phyloP scores from a whole-genome alignment of 345 rosid species.

The Hibiscus syriacus region DNA sequence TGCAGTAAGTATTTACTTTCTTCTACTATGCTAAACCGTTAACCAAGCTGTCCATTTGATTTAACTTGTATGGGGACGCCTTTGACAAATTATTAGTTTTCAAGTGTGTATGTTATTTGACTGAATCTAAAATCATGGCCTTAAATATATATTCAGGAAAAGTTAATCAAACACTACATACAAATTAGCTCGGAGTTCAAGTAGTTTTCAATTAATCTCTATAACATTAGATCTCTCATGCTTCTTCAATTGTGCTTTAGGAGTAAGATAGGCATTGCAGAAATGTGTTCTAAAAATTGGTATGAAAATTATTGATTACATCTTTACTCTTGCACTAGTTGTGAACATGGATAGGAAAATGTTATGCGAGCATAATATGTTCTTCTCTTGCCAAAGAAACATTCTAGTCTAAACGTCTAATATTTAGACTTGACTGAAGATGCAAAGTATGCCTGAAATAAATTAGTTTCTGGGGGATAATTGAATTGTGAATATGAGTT shows the following conservation, averaged over 20 bases:
- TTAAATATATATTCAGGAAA: too few species aligned
- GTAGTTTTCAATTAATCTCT: neutral
- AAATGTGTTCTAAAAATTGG: neutral
- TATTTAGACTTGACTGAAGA: neutral
- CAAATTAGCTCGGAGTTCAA: neutral
- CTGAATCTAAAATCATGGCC: neutral
- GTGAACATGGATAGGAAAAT: neutral
- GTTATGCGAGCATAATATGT: neutral
- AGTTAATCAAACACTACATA: neutral
- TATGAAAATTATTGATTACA: neutral
- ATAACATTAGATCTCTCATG: neutral
- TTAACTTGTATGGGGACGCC: neutral
- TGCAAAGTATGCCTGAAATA: neutral
- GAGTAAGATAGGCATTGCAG: neutral
- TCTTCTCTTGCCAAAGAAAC: neutral
- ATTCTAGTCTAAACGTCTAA: neutral
- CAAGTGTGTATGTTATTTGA: neutral
- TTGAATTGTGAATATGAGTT: neutral
- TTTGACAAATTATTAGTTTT: neutral
- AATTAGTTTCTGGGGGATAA: neutral
- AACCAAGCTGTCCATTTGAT: neutral
- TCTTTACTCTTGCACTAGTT: neutral
- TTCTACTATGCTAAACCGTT: neutral
- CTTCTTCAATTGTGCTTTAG: neutral
- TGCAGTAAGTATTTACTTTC: slow-evolving; percentile 50